Evolutionary conservation across 2,329 filamentous ascomycete genomes (phyloP).

Genomic region (Fusarium sp.): DNA sequence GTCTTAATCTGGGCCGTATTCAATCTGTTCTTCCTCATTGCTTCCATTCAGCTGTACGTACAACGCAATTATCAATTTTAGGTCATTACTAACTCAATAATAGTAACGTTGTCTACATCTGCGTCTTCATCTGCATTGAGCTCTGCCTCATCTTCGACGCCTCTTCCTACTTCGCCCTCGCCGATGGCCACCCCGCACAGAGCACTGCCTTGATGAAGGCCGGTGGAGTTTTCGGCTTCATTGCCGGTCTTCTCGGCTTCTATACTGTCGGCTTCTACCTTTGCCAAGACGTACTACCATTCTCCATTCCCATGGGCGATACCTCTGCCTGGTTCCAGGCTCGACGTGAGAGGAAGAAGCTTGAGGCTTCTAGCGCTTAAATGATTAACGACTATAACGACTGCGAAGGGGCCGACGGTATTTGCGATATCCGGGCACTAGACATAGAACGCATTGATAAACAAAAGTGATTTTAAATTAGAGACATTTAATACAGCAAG

Average conservation of each 20-base stretch:
- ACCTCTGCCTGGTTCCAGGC: slow-evolving; percentile 35
- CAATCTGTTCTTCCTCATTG: slow-evolving; percentile 50
- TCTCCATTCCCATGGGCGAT: slow-evolving; percentile 45
- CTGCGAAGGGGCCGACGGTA: no score
- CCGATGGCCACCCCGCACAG: slow-evolving; percentile 33
- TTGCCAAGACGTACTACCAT: slow-evolving; percentile 45
- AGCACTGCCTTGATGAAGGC: slow-evolving; percentile 33
- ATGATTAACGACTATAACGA: neutral
- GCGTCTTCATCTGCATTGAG: slow-evolving; percentile 43
- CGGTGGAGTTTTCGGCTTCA: slow-evolving; percentile 45
- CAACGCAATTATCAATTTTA: neutral
- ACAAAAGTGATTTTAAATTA: slow-evolving; percentile 1
- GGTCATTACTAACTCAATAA: slow-evolving; percentile 1
- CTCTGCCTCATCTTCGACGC: slow-evolving; percentile 44
- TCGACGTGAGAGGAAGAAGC: slow-evolving; percentile 13
- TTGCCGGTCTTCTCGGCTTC: slow-evolving; percentile 45
- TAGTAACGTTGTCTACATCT: slow-evolving; percentile 46
- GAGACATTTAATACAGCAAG: neutral
- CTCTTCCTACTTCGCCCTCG: slow-evolving; percentile 38
- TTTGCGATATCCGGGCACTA: neutral
- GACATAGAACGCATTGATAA: neutral
- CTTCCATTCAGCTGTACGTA: slow-evolving; percentile 39
- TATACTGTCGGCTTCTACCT: slow-evolving; percentile 44
- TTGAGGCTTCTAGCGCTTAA: slow-evolving; percentile 2
- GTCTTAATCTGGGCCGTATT: slow-evolving; percentile 48